Base-by-base conservation (phyloP, 176 grass and related monocot species). In the Phoenix roebelenii region DNA sequence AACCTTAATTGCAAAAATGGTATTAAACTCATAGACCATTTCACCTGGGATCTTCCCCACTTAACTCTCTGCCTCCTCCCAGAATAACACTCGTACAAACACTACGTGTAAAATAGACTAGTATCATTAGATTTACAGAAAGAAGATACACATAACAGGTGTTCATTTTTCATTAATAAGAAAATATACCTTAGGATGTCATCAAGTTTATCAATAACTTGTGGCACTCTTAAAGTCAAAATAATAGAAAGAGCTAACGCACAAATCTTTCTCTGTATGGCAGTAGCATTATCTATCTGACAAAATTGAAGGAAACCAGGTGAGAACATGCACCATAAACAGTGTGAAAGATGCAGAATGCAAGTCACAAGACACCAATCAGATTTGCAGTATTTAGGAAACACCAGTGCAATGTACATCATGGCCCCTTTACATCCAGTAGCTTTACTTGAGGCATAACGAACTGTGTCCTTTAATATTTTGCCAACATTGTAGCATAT, bases 201-300 rank as follows among this genome's bases (percentile, higher is more conserved):
- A 70, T 98, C 93, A 17, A 98, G 93, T 88, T 85, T 98, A 61
- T 98, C 87, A 3, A 98, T 86, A 32, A 98, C 67, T 77, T 92
- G 75, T 61, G 87, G 84, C 57, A 92, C 77, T 72, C 86, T 81
- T 65, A 98, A 88, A 32, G 84, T 98, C 87, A 98, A 81, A 76
- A 98, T 80, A 65, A 98, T 65, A 28, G 81, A 84, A 78, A 98
- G 93, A 54, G 93, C 93, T 71, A 92, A 85, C 17, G 86, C 93
- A 66, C 83, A 98, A 18, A 75, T 72, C 78, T 92, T 98, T 66
- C 83, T 77, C 7, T 92, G 93, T 67, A 79, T 66, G 48, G 50
- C 52, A 57, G 77, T 87, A 23, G 84, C 87, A 81, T 88, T 81
- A 71, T 98, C 93, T 55, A 98, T 79, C 93, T 98, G 76, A 79